phyloP scores from a whole-genome alignment of 352 stramenopile species.

The Phytophthora fragariaefolia region DNA sequence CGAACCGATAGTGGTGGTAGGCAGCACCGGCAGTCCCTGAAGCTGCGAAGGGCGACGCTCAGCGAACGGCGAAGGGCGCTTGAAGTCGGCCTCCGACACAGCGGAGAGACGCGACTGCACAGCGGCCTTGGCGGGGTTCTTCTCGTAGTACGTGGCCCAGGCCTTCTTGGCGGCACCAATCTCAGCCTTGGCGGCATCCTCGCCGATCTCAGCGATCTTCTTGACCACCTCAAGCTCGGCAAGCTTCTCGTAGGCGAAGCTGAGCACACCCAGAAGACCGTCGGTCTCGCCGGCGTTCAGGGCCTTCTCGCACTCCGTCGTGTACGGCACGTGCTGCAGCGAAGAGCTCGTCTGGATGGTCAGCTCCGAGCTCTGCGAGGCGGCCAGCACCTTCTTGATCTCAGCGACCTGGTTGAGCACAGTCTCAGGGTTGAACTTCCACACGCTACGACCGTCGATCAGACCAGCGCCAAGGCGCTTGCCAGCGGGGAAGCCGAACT shows the following conservation, averaged over 20 bases:
- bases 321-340: slow-evolving; percentile 92
- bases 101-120: slow-evolving; percentile 66
- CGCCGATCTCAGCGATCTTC: slow-evolving; percentile 65
- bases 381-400: slow-evolving; percentile 70
- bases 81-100: slow-evolving; percentile 80
- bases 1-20: slow-evolving; percentile 94
- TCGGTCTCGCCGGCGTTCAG: slow-evolving; percentile 78
- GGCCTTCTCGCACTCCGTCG: slow-evolving; percentile 73
- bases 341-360: slow-evolving; percentile 90
- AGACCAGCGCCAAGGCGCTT: slow-evolving; percentile 91
- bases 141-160: slow-evolving; percentile 81
- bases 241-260: slow-evolving; percentile 93
- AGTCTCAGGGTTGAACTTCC: slow-evolving; percentile 86
- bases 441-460: slow-evolving; percentile 92
- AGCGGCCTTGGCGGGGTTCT: slow-evolving; percentile 76
- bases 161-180: slow-evolving; percentile 68
- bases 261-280: slow-evolving; percentile 76
- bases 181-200: slow-evolving; percentile 56
- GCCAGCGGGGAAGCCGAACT: slow-evolving; percentile 84
- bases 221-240: slow-evolving; percentile 87
- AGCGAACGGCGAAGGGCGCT: slow-evolving; percentile 81
- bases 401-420: slow-evolving; percentile 55
- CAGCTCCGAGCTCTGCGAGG: slow-evolving; percentile 51
- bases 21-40: slow-evolving; percentile 76
- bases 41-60: slow-evolving; percentile 78